Percentiles rank a stretch among this genome's conserved stretches.
Evolutionary conservation across 352 stramenopile genomes (phyloP).

Genomic region (Phytopythium cucurbitacearum): DNA sequence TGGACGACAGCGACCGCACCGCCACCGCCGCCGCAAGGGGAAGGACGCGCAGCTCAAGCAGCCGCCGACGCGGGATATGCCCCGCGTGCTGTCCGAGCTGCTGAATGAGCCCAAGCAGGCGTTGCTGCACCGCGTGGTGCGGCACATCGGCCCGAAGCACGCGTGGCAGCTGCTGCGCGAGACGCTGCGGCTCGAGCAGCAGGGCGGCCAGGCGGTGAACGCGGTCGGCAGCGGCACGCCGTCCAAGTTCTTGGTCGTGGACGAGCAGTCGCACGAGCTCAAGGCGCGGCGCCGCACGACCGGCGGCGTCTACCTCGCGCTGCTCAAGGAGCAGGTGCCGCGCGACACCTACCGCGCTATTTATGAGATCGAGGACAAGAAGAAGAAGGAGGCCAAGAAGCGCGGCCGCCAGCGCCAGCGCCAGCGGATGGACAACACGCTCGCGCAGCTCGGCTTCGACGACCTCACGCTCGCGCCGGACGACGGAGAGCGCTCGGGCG

Average conservation of each 20-base stretch:
- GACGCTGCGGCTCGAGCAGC: slow-evolving; percentile 59
- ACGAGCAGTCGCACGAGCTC: slow-evolving; percentile 29
- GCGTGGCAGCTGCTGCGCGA: slow-evolving; percentile 62
- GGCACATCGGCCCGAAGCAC: slow-evolving; percentile 50
- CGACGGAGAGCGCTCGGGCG: not conserved
- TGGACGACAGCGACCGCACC: slow-evolving; percentile 3
- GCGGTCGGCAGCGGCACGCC: slow-evolving; percentile 39
- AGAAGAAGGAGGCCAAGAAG: slow-evolving; percentile 78
- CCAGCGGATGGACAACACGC: slow-evolving; percentile 58
- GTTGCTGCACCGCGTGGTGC: slow-evolving; percentile 70
- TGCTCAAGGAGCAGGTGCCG: slow-evolving; percentile 58
- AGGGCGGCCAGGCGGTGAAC: slow-evolving; percentile 53
- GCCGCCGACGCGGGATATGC: slow-evolving; percentile 50
- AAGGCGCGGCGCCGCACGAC: slow-evolving; percentile 61
- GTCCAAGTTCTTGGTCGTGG: slow-evolving; percentile 41
- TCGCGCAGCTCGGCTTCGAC: slow-evolving; percentile 53
- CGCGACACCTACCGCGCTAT: slow-evolving; percentile 71
- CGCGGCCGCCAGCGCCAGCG: slow-evolving; percentile 32
- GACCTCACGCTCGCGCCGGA: slow-evolving; percentile 33
- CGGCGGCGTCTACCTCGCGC: slow-evolving; percentile 61
- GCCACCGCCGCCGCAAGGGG: slow-evolving; percentile 17
- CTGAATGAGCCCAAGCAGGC: slow-evolving; percentile 66
- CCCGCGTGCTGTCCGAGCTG: slow-evolving; percentile 42
- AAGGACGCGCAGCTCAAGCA: slow-evolving; percentile 25
- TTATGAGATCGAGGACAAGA: slow-evolving; percentile 65